phyloP scores from a whole-genome alignment of 257 asterid genomes.

The Gentiana macrophylla region DNA sequence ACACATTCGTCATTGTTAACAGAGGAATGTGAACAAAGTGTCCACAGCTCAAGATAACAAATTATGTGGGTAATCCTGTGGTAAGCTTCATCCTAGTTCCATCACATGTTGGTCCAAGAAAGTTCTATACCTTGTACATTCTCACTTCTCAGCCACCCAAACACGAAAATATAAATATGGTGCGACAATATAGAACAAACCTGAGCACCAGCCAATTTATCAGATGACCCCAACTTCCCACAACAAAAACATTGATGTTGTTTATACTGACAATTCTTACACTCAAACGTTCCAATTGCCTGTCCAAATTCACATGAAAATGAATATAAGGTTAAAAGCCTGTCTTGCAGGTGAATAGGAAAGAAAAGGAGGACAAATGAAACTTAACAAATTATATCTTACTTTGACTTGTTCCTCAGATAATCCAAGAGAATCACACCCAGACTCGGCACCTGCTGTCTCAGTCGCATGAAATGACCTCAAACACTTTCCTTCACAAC shows the following conservation, averaged over 20 bases:
- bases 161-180: too few species aligned
- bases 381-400: constrained; percentile 8
- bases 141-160: not conserved
- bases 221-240: constrained; percentile 77
- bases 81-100: too few species aligned
- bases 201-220: constrained; percentile 63
- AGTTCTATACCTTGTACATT: too few species aligned
- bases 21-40: too few species aligned
- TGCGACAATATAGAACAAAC: constrained; percentile 20
- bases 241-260: constrained; percentile 82
- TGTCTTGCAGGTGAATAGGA: not conserved
- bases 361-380: not conserved
- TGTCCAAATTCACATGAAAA: not conserved
- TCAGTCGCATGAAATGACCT: constrained; percentile 74
- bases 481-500: constrained; percentile 91
- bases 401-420: constrained; percentile 38
- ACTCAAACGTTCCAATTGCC: constrained; percentile 27
- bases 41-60: too few species aligned
- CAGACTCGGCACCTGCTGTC: constrained; percentile 49
- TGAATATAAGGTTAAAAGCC: not conserved
- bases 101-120: too few species aligned
- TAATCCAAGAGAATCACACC: constrained; percentile 49
- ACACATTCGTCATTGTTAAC: too few species aligned
- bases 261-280: constrained; percentile 65
- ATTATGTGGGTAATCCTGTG: too few species aligned